Conservation (phyloP, 371 early-diverging fungal species). For the Circinella umbellata region DNA sequence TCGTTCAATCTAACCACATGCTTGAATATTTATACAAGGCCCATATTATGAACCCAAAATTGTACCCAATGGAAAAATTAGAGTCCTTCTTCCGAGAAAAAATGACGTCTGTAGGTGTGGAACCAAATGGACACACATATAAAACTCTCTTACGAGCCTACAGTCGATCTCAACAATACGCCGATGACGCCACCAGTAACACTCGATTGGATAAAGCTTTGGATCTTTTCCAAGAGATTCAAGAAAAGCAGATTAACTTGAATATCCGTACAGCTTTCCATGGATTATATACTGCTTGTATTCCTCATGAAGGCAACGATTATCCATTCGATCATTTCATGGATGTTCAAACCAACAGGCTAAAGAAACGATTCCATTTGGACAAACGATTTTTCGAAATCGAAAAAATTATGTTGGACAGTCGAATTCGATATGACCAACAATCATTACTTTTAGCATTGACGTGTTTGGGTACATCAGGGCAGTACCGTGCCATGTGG, state of each 20-base stretch:
- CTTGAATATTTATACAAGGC: conserved; percentile 39
- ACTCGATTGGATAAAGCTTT: conserved; percentile 42
- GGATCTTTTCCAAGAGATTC: conserved; percentile 35
- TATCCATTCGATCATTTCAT: conserved; percentile 43
- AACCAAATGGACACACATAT: conserved; percentile 38
- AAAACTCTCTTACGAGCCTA: conserved; percentile 38
- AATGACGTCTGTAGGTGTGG: conserved; percentile 35
- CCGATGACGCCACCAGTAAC: conserved; percentile 14
- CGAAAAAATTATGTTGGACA: conserved; percentile 49
- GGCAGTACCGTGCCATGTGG: conserved; percentile 44
- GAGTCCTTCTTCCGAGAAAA: conserved; percentile 35
- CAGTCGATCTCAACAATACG: conserved; percentile 37
- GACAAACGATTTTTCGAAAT: conserved; percentile 51
- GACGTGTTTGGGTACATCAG: conserved; percentile 47
- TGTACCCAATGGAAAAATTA: conserved; percentile 41
- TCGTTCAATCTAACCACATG: conserved; percentile 36
- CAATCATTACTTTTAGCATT: conserved; percentile 36
- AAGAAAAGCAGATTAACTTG: background rate
- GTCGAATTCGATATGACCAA: conserved; percentile 40
- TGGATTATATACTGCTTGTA: conserved; percentile 42
- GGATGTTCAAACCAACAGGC: conserved; percentile 16
- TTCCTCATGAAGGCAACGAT: conserved; percentile 36
- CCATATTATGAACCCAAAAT: conserved; percentile 35
- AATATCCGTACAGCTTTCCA: conserved; percentile 33
- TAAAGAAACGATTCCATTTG: conserved; percentile 12